These are phyloP conservation scores for Suillus hirtellus DNA, from an alignment of 768 basidiomycete genomes.

Conservation along the genomic window DNA sequence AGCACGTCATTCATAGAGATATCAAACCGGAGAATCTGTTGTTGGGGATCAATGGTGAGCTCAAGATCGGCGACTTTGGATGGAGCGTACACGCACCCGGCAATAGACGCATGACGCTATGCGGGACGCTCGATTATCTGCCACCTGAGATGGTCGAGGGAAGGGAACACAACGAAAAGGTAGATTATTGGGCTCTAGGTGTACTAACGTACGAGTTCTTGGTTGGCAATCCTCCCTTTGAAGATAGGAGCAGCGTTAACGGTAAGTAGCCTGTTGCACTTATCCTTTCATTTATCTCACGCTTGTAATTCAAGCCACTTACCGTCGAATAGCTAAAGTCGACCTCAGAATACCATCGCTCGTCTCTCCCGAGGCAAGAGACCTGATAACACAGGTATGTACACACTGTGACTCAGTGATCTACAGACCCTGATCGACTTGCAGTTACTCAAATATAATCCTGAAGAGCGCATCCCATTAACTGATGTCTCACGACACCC, in stretches of 20 bases:
- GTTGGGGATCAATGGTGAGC: conserved; percentile 90
- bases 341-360: conserved; percentile 57
- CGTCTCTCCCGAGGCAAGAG: conserved; percentile 44
- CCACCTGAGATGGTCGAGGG: conserved; percentile 99
- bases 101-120: conserved; percentile 85
- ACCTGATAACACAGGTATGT: conserved; percentile 45
- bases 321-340: conserved; percentile 85
- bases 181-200: conserved; percentile 96
- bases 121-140: conserved; percentile 94
- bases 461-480: conserved; percentile 74
- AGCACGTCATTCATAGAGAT: conserved; percentile 98
- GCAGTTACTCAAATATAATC: conserved; percentile 84
- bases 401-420: conserved; percentile 14
- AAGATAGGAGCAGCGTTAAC: conserved; percentile 75
- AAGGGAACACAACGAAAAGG: conserved; percentile 83
- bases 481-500: conserved; percentile 77
- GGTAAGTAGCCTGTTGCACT: conserved; percentile 48
- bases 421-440: not conserved
- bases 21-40: conserved; percentile 99
- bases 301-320: conserved; percentile 62
- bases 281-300: conserved; percentile 9
- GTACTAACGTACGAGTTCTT: conserved; percentile 97
- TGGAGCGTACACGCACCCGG: conserved; percentile 98
- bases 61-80: conserved; percentile 98
- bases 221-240: conserved; percentile 82